These are phyloP conservation scores for Scleromitrula shiraiana DNA, from an alignment of 2,329 filamentous ascomycete genomes.

Conservation along the genomic window DNA sequence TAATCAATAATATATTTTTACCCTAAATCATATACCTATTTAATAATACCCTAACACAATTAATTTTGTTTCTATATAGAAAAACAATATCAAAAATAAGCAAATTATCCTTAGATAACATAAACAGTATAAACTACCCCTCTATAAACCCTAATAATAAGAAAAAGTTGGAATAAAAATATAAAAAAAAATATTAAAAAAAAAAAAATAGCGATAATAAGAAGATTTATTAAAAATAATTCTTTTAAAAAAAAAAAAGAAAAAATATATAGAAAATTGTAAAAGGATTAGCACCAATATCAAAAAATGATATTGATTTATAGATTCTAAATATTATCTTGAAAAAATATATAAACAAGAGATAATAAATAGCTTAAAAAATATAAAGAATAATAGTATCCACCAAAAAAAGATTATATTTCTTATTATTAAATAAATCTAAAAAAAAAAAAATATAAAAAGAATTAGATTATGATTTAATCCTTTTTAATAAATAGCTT, in stretches of 20 bases:
- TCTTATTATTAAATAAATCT: neutral
- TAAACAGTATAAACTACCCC: too few relatives aligned
- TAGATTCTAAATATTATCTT: neutral
- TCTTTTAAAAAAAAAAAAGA: neutral
- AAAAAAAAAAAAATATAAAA: neutral
- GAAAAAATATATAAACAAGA: neutral
- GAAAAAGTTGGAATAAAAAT: too few relatives aligned
- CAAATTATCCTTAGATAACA: too few relatives aligned
- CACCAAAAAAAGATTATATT: neutral
- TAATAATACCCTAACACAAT: too few relatives aligned
- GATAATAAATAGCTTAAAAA: neutral
- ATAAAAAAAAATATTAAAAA: neutral
- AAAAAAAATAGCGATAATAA: neutral
- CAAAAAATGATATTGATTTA: neutral
- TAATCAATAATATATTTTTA: too few relatives aligned
- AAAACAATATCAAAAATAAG: too few relatives aligned
- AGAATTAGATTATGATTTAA: neutral
- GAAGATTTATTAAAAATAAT: neutral
- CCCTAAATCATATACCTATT: too few relatives aligned
- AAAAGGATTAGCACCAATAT: neutral
- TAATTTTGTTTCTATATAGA: too few relatives aligned
- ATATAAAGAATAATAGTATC: neutral
- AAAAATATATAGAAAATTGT: neutral
- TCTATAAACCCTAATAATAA: too few relatives aligned
- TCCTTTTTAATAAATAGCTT: neutral